Base-by-base conservation (phyloP, 148 eudicot genomes). In the Fagopyrum homotropicum region DNA sequence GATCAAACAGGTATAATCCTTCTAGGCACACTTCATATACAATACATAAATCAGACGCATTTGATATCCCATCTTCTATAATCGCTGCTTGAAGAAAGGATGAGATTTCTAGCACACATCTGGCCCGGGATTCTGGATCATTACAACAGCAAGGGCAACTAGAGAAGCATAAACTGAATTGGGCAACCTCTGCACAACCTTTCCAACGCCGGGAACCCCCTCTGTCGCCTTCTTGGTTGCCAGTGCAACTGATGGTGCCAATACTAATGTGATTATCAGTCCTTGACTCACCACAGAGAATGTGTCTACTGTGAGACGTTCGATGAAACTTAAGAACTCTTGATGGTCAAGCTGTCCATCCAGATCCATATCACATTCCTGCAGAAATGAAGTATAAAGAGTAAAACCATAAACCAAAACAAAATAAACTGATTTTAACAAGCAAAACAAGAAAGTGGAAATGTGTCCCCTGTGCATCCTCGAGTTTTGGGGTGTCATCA, bases 151-250 rank as follows among this genome's bases (percentile, higher is more conserved):
- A 30, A 91, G 83, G 6, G 97, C 90, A 68, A 91, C 90, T 1
- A 94, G 88, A 44, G 97, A 86, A 4, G 97, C 96, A 75, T 88
- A 92, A 52, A 90, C 83, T 19, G 97, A 80, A 86, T 72, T 92
- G 15, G 98, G 98, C 66, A 94, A n/a, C 85, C 84, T 94, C 74
- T 94, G 88, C 60, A 94, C 89, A 75, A 91, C 85, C 73, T 86
- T 90, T n/a, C 97, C 97, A 4, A 94, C 82, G 3, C 83, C 84
- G 0, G 98, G 98, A 63, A 90, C 90, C 4, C 91, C 90, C 77
- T 94, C 98, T 0, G 98, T 89, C 26, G 91, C 80, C 85, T 86
- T 84, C 83, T 92, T 94, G 14, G 98, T 90, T 35, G 89, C 81
- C 73, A 94, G 6, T 19, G 98, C 98, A n/a, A 94, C 79, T 1